Evolutionary conservation across 2,329 filamentous ascomycete genomes (phyloP).

Genomic region (Fusarium clavum): DNA sequence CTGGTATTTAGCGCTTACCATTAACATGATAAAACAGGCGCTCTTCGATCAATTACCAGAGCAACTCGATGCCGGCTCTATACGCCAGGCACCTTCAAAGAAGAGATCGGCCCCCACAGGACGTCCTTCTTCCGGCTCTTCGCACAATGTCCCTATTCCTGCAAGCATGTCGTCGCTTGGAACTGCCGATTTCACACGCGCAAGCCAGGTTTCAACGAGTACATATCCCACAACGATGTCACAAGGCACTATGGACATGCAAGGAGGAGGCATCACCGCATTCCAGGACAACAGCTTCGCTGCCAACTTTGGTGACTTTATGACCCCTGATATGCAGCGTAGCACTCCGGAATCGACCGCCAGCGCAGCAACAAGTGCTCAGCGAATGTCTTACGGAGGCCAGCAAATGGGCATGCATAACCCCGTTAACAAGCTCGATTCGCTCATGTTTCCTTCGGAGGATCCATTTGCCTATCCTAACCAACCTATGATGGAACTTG

Average conservation of each 20-base stretch:
- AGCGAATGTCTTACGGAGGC: slow-evolving; percentile 50
- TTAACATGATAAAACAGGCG: slow-evolving; percentile 60
- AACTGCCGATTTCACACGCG: slow-evolving; percentile 51
- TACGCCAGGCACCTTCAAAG: slow-evolving; percentile 58
- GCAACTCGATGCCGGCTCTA: slow-evolving; percentile 67
- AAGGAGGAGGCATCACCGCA: slow-evolving; percentile 45
- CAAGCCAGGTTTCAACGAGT: slow-evolving; percentile 46
- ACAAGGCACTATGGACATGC: slow-evolving; percentile 52
- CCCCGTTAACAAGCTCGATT: slow-evolving; percentile 75
- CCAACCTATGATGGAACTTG: slow-evolving; percentile 75
- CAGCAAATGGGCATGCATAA: slow-evolving; percentile 53
- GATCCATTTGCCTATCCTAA: slow-evolving; percentile 85
- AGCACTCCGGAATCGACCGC: slow-evolving; percentile 57
- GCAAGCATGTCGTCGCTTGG: slow-evolving; percentile 51
- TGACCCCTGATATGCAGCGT: slow-evolving; percentile 59
- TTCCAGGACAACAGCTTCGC: slow-evolving; percentile 54
- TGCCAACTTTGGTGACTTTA: slow-evolving; percentile 57
- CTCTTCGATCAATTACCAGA: slow-evolving; percentile 88
- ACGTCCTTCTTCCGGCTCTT: slow-evolving; percentile 49
- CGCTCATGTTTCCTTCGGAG: slow-evolving; percentile 83
- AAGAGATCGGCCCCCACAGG: slow-evolving; percentile 65
- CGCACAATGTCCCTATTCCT: slow-evolving; percentile 47
- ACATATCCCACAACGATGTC: slow-evolving; percentile 45
- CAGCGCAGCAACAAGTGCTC: slow-evolving; percentile 56
- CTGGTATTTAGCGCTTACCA: slow-evolving; percentile 31